phyloP scores from a whole-genome alignment of 2,329 filamentous ascomycete genomes.

The Penicillium capsulatum region DNA sequence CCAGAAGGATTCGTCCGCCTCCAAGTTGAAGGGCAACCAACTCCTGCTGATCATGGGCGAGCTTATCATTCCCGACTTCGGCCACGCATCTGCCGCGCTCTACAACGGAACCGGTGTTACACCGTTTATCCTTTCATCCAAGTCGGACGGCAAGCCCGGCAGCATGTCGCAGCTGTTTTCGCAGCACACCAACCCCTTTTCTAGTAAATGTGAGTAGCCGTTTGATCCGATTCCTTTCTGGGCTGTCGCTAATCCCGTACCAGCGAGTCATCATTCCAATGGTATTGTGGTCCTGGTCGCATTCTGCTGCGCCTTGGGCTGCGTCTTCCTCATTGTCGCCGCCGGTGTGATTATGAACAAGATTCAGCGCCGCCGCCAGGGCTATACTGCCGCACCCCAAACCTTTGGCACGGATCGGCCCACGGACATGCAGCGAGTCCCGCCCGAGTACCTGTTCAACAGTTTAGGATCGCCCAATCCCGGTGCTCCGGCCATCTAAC shows the following conservation, averaged over 20 bases:
- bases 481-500: slow-evolving; percentile 34
- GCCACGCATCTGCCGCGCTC: slow-evolving; percentile 76
- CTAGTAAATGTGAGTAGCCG: slow-evolving; percentile 53
- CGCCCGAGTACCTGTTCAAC: slow-evolving; percentile 46
- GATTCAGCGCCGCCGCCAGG: slow-evolving; percentile 46
- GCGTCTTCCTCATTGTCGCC: slow-evolving; percentile 47
- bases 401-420: slow-evolving; percentile 45
- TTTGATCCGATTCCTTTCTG: slow-evolving; percentile 6
- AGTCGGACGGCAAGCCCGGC: slow-evolving; percentile 60
- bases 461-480: slow-evolving; percentile 35
- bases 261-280: slow-evolving; percentile 39
- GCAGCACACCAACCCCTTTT: slow-evolving; percentile 73
- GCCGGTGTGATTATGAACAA: slow-evolving; percentile 47
- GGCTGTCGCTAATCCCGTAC: slow-evolving; percentile 6
- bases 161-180: slow-evolving; percentile 80
- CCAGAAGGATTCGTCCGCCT: slow-evolving; percentile 55
- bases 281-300: slow-evolving; percentile 46
- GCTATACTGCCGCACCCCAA: slow-evolving; percentile 45
- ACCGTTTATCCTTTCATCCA: slow-evolving; percentile 77
- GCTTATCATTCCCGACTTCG: slow-evolving; percentile 69
- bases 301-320: slow-evolving; percentile 46
- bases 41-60: slow-evolving; percentile 80
- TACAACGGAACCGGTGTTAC: slow-evolving; percentile 77
- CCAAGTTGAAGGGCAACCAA: slow-evolving; percentile 63
- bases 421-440: slow-evolving; percentile 44